Evolutionary conservation across 257 asterid genomes (phyloP).

Genomic region (Jacaranda copaia): DNA sequence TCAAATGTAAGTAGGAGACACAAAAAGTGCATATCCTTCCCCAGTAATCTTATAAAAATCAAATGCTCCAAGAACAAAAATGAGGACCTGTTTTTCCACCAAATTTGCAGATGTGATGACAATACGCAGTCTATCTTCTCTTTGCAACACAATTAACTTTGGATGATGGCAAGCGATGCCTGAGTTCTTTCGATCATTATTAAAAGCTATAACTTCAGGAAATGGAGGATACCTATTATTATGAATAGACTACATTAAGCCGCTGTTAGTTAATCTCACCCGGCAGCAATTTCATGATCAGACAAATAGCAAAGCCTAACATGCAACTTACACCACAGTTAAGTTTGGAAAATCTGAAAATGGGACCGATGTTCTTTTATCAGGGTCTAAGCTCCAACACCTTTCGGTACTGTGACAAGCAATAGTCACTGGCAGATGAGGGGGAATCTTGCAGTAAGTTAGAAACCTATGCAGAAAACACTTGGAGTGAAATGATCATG

Average conservation of each 20-base stretch:
- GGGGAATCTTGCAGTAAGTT: constrained; percentile 72
- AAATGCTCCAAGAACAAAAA: constrained; percentile 27
- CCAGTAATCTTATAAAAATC: constrained; percentile 28
- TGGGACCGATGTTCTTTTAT: constrained; percentile 68
- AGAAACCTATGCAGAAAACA: constrained; percentile 63
- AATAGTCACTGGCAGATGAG: constrained; percentile 73
- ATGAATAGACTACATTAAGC: constrained; percentile 39
- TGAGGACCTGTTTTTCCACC: constrained; percentile 82
- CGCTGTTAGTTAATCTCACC: constrained; percentile 24
- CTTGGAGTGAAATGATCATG: constrained; percentile 35
- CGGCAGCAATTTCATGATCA: constrained; percentile 36
- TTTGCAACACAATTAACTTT: constrained; percentile 78
- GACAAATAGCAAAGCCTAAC: constrained; percentile 16
- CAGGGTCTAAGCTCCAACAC: constrained; percentile 80
- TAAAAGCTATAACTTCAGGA: constrained; percentile 93
- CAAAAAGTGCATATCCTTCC: constrained; percentile 32
- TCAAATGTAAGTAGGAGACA: not conserved
- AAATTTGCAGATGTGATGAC: constrained; percentile 89
- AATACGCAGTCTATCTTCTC: constrained; percentile 78
- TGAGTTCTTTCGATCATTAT: constrained; percentile 72
- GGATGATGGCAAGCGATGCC: constrained; percentile 98
- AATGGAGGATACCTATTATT: constrained; percentile 80
- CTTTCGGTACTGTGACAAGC: constrained; percentile 84
- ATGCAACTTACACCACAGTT: constrained; percentile 70
- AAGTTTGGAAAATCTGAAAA: constrained; percentile 74